Evolutionary conservation across 2,329 filamentous ascomycete species (phyloP), one percentile per base, ranked within the genome.

Genomic region (Botrytis fabae): DNA sequence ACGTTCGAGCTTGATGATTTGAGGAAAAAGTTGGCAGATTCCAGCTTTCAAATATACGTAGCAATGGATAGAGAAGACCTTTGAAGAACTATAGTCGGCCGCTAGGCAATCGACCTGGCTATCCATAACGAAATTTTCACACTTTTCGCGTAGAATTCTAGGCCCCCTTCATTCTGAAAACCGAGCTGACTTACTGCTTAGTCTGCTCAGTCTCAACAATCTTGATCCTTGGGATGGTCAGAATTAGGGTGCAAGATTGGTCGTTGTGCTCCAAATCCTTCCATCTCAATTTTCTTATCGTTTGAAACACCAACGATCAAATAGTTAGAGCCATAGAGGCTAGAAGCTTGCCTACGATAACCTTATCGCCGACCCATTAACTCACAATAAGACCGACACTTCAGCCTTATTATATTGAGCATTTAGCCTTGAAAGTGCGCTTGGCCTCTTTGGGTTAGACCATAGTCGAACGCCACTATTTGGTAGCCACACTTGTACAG

Each of bases 291-390:
- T 10, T 28, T 38, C 22, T 16, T n/a, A 62, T 38, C 2, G n/a
- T 48, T 35, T 70, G 57, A 70, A 70, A 70, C 69, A 62, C 69
- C 69, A 70, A 70, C 69, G 20, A 28, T 60, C 28, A 61, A 38
- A 25, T 8, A 40, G 2, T 44, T 20, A 44, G 61, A 42, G 9
- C 0, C 20, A 18, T 22, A 42, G 25, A 63, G 32, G 40, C 20
- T 40, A 28, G n/a, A 62, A 62, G 20, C 32, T 62, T 48, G 57
- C 32, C 25, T 25, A 14, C 25, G 69, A 70, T 51, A 62, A 62
- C 69, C 57, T 46, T 42, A 28, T 70, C 25, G 46, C 42, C n/a
- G 57, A 62, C 57, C 68, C 61, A 62, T 42, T 28, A 25, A 62
- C 25, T 42, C n/a, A 54, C 28, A 59, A 54, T 22, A 59, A 14